Base-by-base conservation (phyloP, 2,329 filamentous ascomycete species). In the Fusarium setosum region DNA sequence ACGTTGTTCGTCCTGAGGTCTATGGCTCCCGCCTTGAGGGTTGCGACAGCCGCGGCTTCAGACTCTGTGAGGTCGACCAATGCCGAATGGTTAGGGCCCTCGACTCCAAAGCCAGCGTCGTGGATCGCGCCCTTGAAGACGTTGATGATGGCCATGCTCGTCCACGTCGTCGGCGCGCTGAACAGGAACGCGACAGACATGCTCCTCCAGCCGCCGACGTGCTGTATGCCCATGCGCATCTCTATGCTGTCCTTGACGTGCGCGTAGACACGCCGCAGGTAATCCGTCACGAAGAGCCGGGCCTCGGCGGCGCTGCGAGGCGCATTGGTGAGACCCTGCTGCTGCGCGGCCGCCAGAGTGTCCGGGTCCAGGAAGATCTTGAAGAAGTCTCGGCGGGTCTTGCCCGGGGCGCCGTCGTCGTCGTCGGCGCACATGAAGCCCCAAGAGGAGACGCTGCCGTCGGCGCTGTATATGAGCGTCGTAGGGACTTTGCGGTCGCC, bases 151-250 rank as follows among this genome's bases (percentile, higher is more conserved):
- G 79, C 77, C 57, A 83, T 76, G 3, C 75, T 82, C 10, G 77
- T 79, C 85, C 85, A 88, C 0, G 85, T 87, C 2, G 85, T 88
- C 0, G 86, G 86, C 1, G 86, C 84, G 42, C 82, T 84, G 73
- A 88, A 88, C 9, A 87, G 73, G 65, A 87, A 88, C 35, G 83
- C 80, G 2, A 88, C 81, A 0, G 74, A 74, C 53, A 84, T 77
- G 35, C 70, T 72, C n/a, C 67, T 69, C 83, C 83, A 86, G 11
- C 80, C 79, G 3, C 74, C 73, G 52, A 69, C 49, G 4, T 76
- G 74, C 2, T 73, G 69, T 23, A 76, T 74, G 0, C 80, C 81
- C 6, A 78, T 75, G 44, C 80, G 76, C 18, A 72, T 74, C 68
- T 77, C 80, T 13, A 83, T 77, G 0, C 77, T 80, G 34, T 82